Percentiles rank a stretch among this genome's conserved stretches.
phyloP scores from a whole-genome alignment of 805 yeast genomes.

The Kazachstania taianensis region DNA sequence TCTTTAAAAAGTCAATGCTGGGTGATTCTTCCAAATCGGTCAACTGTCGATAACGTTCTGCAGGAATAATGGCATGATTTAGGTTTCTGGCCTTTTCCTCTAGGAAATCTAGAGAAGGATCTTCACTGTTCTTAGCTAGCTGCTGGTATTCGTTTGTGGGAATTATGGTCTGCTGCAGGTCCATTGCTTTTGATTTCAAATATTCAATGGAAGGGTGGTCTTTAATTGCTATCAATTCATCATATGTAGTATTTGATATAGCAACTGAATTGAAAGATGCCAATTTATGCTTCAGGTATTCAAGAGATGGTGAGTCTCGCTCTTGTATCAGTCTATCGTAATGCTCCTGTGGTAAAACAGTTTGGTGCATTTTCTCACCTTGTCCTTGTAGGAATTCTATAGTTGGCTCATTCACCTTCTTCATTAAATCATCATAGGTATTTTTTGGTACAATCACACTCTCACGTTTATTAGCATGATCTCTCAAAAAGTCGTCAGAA shows the following conservation, averaged over 20 bases:
- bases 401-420: conserved; percentile 9
- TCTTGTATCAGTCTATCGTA: not conserved
- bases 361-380: conserved; percentile 9
- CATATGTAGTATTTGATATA: not conserved
- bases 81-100: conserved; percentile 3
- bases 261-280: not conserved
- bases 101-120: conserved; percentile 7
- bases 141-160: conserved; percentile 5
- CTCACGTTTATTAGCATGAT: not conserved
- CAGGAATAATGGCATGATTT: not conserved
- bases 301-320: conserved; percentile 6
- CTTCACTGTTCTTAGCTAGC: conserved; percentile 9
- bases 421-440: not conserved
- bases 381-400: conserved; percentile 19
- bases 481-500: not conserved
- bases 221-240: conserved; percentile 4
- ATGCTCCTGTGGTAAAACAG: not conserved
- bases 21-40: not conserved
- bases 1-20: not conserved
- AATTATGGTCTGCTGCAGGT: not conserved
- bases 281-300: conserved; percentile 1
- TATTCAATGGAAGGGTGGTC: conserved; percentile 13
- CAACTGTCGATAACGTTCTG: not conserved
- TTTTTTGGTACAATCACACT: not conserved
- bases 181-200: conserved; percentile 7